A percentile compares a stretch with the other conserved stretches of the same genome.
Evolutionary conservation across 2,329 filamentous ascomycete genomes (phyloP).

Genomic region (Albifimbria verrucaria): DNA sequence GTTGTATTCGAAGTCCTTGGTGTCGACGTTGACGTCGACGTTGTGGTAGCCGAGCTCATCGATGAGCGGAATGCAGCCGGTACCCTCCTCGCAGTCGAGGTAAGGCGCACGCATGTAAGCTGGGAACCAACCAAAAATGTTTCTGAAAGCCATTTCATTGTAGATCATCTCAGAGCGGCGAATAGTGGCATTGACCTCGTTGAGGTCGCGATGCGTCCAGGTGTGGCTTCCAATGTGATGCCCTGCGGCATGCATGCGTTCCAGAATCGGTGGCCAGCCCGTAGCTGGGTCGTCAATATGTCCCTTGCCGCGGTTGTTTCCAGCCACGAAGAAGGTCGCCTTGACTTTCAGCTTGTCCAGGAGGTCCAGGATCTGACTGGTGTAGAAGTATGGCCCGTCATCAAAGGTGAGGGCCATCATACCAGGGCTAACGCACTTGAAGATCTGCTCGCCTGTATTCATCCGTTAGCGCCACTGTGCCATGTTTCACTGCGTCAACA

Average conservation of each 20-base stretch:
- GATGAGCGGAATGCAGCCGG: slow-evolving; percentile 36
- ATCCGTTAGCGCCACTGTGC: slow-evolving; percentile 13
- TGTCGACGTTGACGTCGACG: slow-evolving; percentile 56
- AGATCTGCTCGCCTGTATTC: slow-evolving; percentile 29
- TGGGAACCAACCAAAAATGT: slow-evolving; percentile 38
- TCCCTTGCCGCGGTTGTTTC: slow-evolving; percentile 37
- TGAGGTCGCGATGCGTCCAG: slow-evolving; percentile 44
- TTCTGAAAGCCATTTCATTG: slow-evolving; percentile 41
- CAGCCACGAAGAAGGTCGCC: slow-evolving; percentile 41
- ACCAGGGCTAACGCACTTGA: slow-evolving; percentile 28
- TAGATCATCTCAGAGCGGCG: slow-evolving; percentile 37
- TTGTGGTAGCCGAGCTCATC: slow-evolving; percentile 50
- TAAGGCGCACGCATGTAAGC: slow-evolving; percentile 44
- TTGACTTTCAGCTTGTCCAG: slow-evolving; percentile 26
- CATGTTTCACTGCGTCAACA: slow-evolving; percentile 5
- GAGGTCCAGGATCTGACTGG: slow-evolving; percentile 36
- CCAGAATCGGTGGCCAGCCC: slow-evolving; percentile 33
- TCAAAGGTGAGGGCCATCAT: slow-evolving; percentile 44
- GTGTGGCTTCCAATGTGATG: slow-evolving; percentile 47
- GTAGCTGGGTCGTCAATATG: slow-evolving; percentile 34
- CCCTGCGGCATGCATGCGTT: slow-evolving; percentile 36
- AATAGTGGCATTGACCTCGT: slow-evolving; percentile 27
- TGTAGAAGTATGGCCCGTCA: slow-evolving; percentile 43
- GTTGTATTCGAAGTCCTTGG: slow-evolving; percentile 56
- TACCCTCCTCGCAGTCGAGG: slow-evolving; percentile 36